Conservation (phyloP, 2,329 filamentous ascomycete species). For the Verticillium isaacii region DNA sequence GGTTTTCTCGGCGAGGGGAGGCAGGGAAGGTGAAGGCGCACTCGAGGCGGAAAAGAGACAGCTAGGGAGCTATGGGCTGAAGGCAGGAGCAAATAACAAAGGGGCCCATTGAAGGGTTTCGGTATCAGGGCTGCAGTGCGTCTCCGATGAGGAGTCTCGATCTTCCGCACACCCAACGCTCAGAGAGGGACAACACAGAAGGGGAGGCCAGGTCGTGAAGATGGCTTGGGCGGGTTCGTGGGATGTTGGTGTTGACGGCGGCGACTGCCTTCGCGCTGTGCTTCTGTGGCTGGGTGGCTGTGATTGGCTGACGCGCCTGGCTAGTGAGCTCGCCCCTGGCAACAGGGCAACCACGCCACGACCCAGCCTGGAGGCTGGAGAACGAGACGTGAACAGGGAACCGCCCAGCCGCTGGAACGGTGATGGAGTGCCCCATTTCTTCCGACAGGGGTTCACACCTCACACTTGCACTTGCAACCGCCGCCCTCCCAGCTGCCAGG, state of each 20-base stretch:
- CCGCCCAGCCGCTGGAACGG: constrained; percentile 5
- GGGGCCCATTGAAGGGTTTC: neutral
- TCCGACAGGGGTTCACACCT: neutral
- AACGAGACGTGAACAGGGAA: neutral
- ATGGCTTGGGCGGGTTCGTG: neutral
- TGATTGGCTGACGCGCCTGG: constrained; percentile 10
- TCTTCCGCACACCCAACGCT: neutral
- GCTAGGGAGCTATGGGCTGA: neutral
- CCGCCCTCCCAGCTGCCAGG: neutral
- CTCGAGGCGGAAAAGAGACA: neutral
- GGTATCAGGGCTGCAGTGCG: neutral
- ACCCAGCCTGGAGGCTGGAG: neutral
- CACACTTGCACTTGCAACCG: neutral
- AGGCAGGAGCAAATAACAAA: neutral
- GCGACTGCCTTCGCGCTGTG: constrained; percentile 4
- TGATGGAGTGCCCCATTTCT: neutral
- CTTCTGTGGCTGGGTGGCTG: neutral
- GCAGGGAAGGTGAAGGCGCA: neutral
- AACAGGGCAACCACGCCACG: constrained; percentile 4
- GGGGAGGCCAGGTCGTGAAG: constrained; percentile 6
- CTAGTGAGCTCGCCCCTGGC: constrained; percentile 7
- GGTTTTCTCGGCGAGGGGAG: neutral
- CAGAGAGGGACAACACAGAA: neutral
- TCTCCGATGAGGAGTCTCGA: neutral
- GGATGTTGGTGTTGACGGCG: constrained; percentile 3